Base-by-base conservation (phyloP, 768 basidiomycete genomes). In the Kwoniella dendrophila region DNA sequence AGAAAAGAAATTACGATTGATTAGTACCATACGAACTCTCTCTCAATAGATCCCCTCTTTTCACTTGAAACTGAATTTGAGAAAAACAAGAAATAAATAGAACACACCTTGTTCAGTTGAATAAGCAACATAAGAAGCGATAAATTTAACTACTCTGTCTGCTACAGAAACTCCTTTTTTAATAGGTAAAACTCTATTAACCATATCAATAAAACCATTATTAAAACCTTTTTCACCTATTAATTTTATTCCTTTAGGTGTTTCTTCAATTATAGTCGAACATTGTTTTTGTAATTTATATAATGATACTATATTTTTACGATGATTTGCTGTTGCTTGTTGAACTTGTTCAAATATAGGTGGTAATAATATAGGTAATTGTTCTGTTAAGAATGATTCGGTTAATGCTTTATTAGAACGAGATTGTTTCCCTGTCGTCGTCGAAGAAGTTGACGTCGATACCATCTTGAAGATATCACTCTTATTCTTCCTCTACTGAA, bases 321-420 rank as follows among this genome's bases (percentile, higher is more conserved):
- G 86, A 78, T 97, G 93, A 76, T 90, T 92, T 8, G 89, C 86
- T 14, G 83, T 78, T 0, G 88, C 85, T 6, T 75, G 80, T 75
- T 93, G 90, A 0, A 83, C 89, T 79, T 95, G 89, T 29, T 89
- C 86, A 64, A 94, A 90, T 44, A 92, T 89, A 33, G 83, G 85
- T 20, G 85, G 84, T 20, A 90, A 69, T 14, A 70, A 53, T 4
- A 59, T 34, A 24, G 78, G 74, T 12, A 79, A 58, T 2, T 68
- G 62, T 3, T 73, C 68, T n/a, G 63, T 66, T 7, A 79, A 67
- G 49, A 67, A 73, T 6, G 73, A 64, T 7, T 48, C 36, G 7
- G 68, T 59, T 5, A 63, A 22, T n/a, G 72, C 72, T 33, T 63
- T 27, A 14, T 56, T n/a, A n/a, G n/a, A n/a, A n/a, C n/a, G 38